These are phyloP conservation scores for Pythium rhizo-oryzae DNA, from an alignment of 352 stramenopile genomes.

Conservation along the genomic window DNA sequence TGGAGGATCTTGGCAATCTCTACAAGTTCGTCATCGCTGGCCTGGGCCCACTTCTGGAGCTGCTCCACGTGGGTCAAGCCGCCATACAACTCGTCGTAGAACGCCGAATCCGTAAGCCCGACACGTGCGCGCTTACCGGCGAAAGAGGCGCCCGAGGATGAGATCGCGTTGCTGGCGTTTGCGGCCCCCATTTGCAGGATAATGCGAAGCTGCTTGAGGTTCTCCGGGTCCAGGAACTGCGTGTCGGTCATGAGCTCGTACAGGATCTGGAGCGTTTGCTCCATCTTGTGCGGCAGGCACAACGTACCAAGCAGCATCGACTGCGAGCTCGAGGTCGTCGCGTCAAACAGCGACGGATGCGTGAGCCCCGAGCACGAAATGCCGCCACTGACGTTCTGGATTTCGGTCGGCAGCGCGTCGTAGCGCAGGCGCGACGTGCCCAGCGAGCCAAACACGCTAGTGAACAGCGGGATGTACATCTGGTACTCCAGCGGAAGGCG, in stretches of 20 bases:
- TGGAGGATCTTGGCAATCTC: slow-evolving; percentile 56
- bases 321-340: slow-evolving; percentile 45
- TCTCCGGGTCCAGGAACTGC: slow-evolving; percentile 70
- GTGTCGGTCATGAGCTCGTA: slow-evolving; percentile 71
- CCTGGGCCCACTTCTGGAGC: slow-evolving; percentile 73
- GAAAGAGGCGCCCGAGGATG: slow-evolving; percentile 62
- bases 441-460: slow-evolving; percentile 69
- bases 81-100: slow-evolving; percentile 72
- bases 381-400: slow-evolving; percentile 80
- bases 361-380: slow-evolving; percentile 64
- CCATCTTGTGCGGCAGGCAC: slow-evolving; percentile 76
- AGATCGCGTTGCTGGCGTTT: slow-evolving; percentile 72
- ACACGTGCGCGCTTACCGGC: slow-evolving; percentile 63
- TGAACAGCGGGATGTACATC: slow-evolving; percentile 70
- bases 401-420: slow-evolving; percentile 66
- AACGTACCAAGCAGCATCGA: slow-evolving; percentile 67
- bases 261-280: slow-evolving; percentile 60
- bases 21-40: slow-evolving; percentile 65
- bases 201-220: slow-evolving; percentile 73
- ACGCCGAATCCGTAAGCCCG: slow-evolving; percentile 48
- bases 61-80: slow-evolving; percentile 77
- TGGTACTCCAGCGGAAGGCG: slow-evolving; percentile 63
- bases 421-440: slow-evolving; percentile 69
- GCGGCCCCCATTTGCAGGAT: slow-evolving; percentile 72
- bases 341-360: slow-evolving; percentile 60